These are phyloP conservation scores for Rhododendron williamsianum DNA, from an alignment of 148 eudicot genomes.

Conservation along the genomic window DNA sequence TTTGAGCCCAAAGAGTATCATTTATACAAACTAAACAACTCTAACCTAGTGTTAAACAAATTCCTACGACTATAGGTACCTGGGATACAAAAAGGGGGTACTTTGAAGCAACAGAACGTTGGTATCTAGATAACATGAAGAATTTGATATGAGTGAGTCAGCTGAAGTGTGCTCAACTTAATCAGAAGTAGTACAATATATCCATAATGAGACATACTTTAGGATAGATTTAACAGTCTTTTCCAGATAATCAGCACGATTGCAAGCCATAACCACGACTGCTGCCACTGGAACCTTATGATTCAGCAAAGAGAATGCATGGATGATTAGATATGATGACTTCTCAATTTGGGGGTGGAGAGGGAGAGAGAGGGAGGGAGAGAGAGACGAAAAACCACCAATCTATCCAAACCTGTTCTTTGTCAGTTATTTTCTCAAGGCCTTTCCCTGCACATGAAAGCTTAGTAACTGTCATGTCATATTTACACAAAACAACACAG, in stretches of 20 bases:
- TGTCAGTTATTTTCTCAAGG: slow-evolving; percentile 41
- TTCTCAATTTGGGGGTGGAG: not conserved
- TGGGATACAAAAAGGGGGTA: slow-evolving; percentile 90
- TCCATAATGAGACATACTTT: slow-evolving; percentile 41
- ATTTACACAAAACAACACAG: not conserved
- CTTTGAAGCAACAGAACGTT: slow-evolving; percentile 47
- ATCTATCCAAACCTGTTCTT: slow-evolving; percentile 58
- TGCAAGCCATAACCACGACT: slow-evolving; percentile 94
- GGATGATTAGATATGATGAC: slow-evolving; percentile 10
- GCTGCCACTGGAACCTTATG: slow-evolving; percentile 88
- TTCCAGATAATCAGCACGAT: slow-evolving; percentile 95
- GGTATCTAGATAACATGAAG: slow-evolving; percentile 35
- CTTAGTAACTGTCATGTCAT: not conserved
- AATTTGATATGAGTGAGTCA: not conserved
- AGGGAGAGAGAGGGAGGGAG: not conserved
- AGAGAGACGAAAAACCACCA: not conserved
- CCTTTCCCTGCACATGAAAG: slow-evolving; percentile 57
- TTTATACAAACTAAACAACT: not conserved
- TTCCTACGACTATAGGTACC: slow-evolving; percentile 30
- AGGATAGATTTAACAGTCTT: slow-evolving; percentile 81
- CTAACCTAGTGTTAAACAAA: not conserved
- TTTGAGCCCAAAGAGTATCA: not conserved
- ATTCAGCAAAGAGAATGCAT: slow-evolving; percentile 24
- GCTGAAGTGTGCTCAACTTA: slow-evolving; percentile 13
- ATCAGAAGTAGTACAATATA: not conserved